These are phyloP conservation scores for Lachnellula suecica DNA, from an alignment of 2,329 filamentous ascomycete genomes.

Conservation along the genomic window DNA sequence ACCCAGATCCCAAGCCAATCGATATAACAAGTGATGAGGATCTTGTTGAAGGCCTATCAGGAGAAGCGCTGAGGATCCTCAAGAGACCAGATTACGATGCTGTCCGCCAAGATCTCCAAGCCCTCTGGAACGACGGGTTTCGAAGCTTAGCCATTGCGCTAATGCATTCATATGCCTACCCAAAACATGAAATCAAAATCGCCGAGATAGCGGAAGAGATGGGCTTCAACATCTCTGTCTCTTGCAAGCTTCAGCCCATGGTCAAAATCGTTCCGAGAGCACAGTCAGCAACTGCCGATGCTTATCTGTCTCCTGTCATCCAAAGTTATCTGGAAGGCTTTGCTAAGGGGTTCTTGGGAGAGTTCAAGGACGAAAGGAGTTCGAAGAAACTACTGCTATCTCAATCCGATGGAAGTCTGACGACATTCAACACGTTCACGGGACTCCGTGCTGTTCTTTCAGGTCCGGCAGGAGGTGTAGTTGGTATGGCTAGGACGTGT, in stretches of 20 bases:
- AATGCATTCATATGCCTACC: slow-evolving; percentile 68
- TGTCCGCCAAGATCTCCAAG: slow-evolving; percentile 42
- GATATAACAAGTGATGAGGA: slow-evolving; percentile 64
- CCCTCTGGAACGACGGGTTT: slow-evolving; percentile 57
- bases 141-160: slow-evolving; percentile 63
- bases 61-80: slow-evolving; percentile 62
- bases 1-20: slow-evolving; percentile 43
- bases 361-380: slow-evolving; percentile 58
- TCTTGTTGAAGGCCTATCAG: slow-evolving; percentile 61
- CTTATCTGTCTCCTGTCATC: slow-evolving; percentile 67
- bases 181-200: slow-evolving; percentile 60
- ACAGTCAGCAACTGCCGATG: slow-evolving; percentile 66
- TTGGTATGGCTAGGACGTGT: slow-evolving; percentile 63
- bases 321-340: slow-evolving; percentile 65
- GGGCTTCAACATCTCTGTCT: slow-evolving; percentile 64
- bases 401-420: slow-evolving; percentile 46
- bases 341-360: slow-evolving; percentile 59
- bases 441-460: slow-evolving; percentile 63
- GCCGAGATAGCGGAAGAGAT: slow-evolving; percentile 60
- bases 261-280: slow-evolving; percentile 67
- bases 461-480: slow-evolving; percentile 66
- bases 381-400: slow-evolving; percentile 47
- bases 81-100: slow-evolving; percentile 48
- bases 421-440: slow-evolving; percentile 55
- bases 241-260: slow-evolving; percentile 67